Conservation (phyloP, 2,329 filamentous ascomycete species). For the Talaromyces sp. region DNA sequence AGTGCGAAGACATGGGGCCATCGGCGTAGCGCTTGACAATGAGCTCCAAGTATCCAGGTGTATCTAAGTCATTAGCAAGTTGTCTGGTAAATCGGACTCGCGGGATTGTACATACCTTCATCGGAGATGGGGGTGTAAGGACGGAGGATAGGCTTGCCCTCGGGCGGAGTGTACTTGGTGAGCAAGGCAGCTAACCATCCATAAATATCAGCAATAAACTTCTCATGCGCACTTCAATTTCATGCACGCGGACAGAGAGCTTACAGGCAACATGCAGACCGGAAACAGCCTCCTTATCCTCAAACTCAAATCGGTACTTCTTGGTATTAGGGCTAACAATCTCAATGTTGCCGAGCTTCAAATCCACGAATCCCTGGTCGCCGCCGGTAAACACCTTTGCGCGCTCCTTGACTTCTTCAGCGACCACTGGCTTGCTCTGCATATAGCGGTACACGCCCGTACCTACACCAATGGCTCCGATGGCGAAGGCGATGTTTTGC, state of each 20-base stretch:
- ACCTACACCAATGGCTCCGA: conserved; percentile 46
- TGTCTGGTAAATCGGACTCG: not conserved
- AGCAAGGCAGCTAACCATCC: conserved; percentile 64
- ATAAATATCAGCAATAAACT: not conserved
- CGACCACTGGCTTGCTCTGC: conserved; percentile 29
- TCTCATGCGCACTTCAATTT: not conserved
- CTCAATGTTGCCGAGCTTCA: conserved; percentile 77
- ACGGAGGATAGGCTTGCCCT: conserved; percentile 79
- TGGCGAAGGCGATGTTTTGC: conserved; percentile 54
- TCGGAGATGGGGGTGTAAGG: conserved; percentile 93
- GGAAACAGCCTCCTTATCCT: conserved; percentile 78
- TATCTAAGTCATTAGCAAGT: conserved; percentile 49
- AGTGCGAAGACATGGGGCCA: conserved; percentile 86
- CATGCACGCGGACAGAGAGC: conserved; percentile 22
- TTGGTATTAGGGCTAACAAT: conserved; percentile 92
- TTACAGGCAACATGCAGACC: conserved; percentile 75
- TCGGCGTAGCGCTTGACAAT: conserved; percentile 88
- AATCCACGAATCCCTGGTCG: conserved; percentile 82
- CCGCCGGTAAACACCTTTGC: conserved; percentile 70
- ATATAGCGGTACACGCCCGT: conserved; percentile 58
- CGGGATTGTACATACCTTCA: conserved; percentile 58
- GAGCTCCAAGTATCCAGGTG: conserved; percentile 79
- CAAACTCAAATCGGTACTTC: conserved; percentile 82
- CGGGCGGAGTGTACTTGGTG: conserved; percentile 85
- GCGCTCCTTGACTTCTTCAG: conserved; percentile 36